Conservation (phyloP, 768 basidiomycete species). For the Lentinula aciculospora region DNA sequence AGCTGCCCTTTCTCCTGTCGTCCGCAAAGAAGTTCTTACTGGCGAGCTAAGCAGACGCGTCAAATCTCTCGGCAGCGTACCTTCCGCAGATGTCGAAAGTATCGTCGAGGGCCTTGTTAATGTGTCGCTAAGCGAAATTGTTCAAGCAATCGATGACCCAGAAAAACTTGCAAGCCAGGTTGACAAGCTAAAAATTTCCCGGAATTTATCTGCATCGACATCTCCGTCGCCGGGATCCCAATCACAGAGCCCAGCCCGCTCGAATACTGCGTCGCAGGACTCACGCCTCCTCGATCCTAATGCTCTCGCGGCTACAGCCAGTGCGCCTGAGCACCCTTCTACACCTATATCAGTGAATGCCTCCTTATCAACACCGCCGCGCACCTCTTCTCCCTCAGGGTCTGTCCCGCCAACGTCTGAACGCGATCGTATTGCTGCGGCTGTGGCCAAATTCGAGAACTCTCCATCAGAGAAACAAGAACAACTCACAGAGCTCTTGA, state of each 20-base stretch:
- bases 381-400: conserved; percentile 77
- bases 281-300: conserved; percentile 63
- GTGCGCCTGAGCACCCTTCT: conserved; percentile 86
- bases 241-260: conserved; percentile 48
- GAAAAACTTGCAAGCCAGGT: conserved; percentile 63
- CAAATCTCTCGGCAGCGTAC: conserved; percentile 48
- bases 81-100: conserved; percentile 48
- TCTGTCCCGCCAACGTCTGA: conserved; percentile 59
- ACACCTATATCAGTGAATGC: conserved; percentile 78
- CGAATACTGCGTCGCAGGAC: conserved; percentile 58
- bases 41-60: conserved; percentile 78
- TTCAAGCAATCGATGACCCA: conserved; percentile 70
- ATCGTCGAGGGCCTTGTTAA: conserved; percentile 70
- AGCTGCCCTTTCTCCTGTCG: conserved; percentile 76
- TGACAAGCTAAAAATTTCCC: conserved; percentile 27
- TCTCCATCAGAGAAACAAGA: conserved; percentile 31
- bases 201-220: conserved; percentile 17
- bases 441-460: conserved; percentile 61
- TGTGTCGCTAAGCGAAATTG: conserved; percentile 70
- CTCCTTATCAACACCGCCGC: conserved; percentile 71
- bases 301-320: conserved; percentile 67
- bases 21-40: conserved; percentile 79
- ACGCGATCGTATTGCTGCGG: conserved; percentile 65
- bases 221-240: conserved; percentile 28
- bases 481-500: conserved; percentile 73